Base-by-base conservation (phyloP, 169 alveolate genomes). In the Toxoplasma gondii region DNA sequence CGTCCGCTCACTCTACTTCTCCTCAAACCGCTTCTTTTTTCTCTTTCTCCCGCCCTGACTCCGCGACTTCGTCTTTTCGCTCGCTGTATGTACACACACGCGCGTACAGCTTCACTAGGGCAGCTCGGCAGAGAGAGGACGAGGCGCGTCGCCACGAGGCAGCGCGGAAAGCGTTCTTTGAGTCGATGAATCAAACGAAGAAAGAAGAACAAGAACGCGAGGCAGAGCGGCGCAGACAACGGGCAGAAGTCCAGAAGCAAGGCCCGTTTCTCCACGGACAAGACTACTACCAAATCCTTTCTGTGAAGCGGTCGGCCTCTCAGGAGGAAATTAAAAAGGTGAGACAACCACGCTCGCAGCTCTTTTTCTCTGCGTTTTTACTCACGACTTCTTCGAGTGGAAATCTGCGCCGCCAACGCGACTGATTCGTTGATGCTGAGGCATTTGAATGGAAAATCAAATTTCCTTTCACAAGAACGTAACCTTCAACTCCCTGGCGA, bases 101-200 rank as follows among this genome's bases (percentile, higher is more conserved):
- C 84, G 84, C 84, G 7, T n/a, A 12, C n/a, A 7, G 24, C 9
- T 36, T 74, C n/a, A 0, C 17, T 1, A 64, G 74, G 24, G n/a
- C n/a, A n/a, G 34, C n/a, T 22, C 7, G 22, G 74, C 74, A 31
- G 19, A 31, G 22, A 4, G 84, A 31, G 49, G 84, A 31, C 24
- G 49, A 74, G 44, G 49, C 39, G 44, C 84, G 44, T 17, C 84
- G 84, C 39, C 84, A 74, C 45, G 84, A 17, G 38, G 39, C 84
- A 1, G 84, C 84, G 41, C 84, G 84, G 44, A 74, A 74, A 44
- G 84, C 84, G 43, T 74, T 74, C 22, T 74, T 74, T n/a, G 84
- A 74, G 49, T 31, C 45, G 49, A 4, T 74, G 84, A 36, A 74
- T n/a, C 39, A 74, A n/a, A 36, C 17, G 84, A 74, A 74, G 84